Evolutionary conservation across 2,329 filamentous ascomycete species (phyloP).

Genomic region (Rugonectria rugulosa): DNA sequence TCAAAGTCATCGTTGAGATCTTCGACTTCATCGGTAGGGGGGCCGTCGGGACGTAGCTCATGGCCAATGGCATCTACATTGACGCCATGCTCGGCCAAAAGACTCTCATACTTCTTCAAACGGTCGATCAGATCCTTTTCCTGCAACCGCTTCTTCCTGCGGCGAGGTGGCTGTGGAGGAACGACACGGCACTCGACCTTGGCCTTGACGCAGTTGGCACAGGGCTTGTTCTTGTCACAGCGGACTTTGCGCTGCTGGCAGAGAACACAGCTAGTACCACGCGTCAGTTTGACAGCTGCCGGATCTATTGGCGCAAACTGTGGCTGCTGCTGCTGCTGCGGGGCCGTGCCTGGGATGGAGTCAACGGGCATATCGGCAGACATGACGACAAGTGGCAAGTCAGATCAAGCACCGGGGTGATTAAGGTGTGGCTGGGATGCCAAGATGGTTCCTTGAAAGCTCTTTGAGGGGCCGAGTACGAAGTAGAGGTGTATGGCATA

Average conservation of each 20-base stretch:
- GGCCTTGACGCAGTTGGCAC: slow-evolving; percentile 71
- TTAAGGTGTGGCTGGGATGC: neutral
- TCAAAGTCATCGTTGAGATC: slow-evolving; percentile 65
- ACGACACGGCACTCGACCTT: slow-evolving; percentile 67
- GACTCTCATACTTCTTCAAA: slow-evolving; percentile 71
- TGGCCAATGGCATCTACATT: slow-evolving; percentile 71
- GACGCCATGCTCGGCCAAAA: slow-evolving; percentile 72
- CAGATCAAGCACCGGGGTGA: neutral
- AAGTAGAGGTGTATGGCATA: slow-evolving; percentile 4
- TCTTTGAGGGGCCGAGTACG: slow-evolving; percentile 1
- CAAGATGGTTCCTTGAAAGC: slow-evolving; percentile 2
- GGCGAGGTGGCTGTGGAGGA: slow-evolving; percentile 63
- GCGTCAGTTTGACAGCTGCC: slow-evolving; percentile 61
- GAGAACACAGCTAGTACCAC: slow-evolving; percentile 70
- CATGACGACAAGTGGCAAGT: neutral
- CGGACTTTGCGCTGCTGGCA: slow-evolving; percentile 81
- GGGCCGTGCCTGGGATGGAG: slow-evolving; percentile 28
- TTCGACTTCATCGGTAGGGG: slow-evolving; percentile 58
- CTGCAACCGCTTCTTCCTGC: slow-evolving; percentile 69
- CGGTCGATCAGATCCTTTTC: slow-evolving; percentile 75
- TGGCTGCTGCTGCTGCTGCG: slow-evolving; percentile 34
- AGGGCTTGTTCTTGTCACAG: slow-evolving; percentile 77
- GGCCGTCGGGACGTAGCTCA: slow-evolving; percentile 45
- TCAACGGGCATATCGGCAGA: slow-evolving; percentile 31
- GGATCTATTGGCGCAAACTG: slow-evolving; percentile 45